Evolutionary conservation across 768 basidiomycete genomes (phyloP), one percentile per base, ranked within the genome.

Genomic region (Amanita pallidorosea): DNA sequence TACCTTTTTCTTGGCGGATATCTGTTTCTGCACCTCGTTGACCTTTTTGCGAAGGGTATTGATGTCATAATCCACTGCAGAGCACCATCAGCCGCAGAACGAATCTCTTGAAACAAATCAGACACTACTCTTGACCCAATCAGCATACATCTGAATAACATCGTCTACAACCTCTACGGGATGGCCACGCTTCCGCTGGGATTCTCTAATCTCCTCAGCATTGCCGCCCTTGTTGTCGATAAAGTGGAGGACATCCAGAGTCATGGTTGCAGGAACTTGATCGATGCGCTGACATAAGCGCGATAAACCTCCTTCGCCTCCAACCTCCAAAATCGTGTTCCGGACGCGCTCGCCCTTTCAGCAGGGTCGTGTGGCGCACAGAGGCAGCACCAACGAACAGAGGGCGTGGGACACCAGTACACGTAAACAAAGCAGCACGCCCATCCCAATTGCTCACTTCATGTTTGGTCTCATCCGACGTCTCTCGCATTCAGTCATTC

Each of bases 131-230:
- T 91, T 88, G 47, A 91, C 90, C 92, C 94, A 97, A 57, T 92
- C 88, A 8, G 77, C 67, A 61, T 97, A 96, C 81, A 94, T 83
- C 61, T 80, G 79, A 53, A 98, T 83, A 53, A 97, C 79, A 65
- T 98, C 91, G 66, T 97, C 93, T 13, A 98, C 94, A 57, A 96
- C 65, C 65, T 93, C 94, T 47, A 89, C 88, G 17, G 87, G 77
- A 51, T 91, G 83, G 8, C 88, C 88, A 44, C 96, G 80, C 68
- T 90, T 93, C 60, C 82, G 74, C 71, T 99, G 95, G 3, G 94
- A 97, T 60, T 91, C 91, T 51, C 85, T 73, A 55, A 98, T 93
- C 61, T 83, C 79, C 57, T 87, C 83, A 13, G 94, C 81, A 70
- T 96, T 88, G 33, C 96, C 96, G 22, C 94, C 96, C 64, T 91